phyloP scores from a whole-genome alignment of 2,329 filamentous ascomycete species.

The Neonectria faginata region DNA sequence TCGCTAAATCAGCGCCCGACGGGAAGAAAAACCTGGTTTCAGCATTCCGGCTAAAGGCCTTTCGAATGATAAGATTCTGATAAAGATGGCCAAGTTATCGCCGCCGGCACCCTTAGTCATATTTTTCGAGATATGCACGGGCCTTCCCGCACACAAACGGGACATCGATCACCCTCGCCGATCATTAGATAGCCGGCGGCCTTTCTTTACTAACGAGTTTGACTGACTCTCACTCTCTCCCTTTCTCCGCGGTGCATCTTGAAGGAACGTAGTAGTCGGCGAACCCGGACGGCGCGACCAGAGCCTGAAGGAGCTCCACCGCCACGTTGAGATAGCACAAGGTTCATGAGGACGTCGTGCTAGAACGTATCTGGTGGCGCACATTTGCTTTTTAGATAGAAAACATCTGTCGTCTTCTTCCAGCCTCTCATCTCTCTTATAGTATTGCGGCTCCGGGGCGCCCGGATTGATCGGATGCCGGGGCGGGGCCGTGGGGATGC shows the following conservation, averaged over 20 bases:
- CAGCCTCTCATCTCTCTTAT: no score
- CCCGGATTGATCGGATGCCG: no score
- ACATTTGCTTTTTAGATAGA: no score
- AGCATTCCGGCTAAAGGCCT: neutral
- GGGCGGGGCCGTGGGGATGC: no score
- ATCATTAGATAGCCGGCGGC: constrained; percentile 6
- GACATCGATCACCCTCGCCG: neutral
- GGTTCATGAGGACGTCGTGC: neutral
- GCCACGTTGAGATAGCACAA: neutral
- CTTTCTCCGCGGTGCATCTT: neutral
- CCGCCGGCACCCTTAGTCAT: constrained; percentile 8
- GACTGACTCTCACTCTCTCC: neutral
- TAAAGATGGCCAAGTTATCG: neutral
- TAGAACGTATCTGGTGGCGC: no score
- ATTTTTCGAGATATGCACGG: neutral
- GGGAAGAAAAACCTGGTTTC: neutral
- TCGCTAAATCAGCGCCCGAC: constrained; percentile 1
- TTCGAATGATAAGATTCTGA: neutral
- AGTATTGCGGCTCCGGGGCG: no score
- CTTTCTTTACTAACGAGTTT: neutral
- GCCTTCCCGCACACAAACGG: neutral
- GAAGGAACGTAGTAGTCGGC: neutral
- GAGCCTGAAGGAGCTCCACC: no score
- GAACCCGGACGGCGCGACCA: no score
- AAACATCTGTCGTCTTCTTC: no score